Evolutionary conservation across 1,139 yeast genomes (phyloP), one percentile per base, ranked within the genome.

Genomic region (Candida sp.): DNA sequence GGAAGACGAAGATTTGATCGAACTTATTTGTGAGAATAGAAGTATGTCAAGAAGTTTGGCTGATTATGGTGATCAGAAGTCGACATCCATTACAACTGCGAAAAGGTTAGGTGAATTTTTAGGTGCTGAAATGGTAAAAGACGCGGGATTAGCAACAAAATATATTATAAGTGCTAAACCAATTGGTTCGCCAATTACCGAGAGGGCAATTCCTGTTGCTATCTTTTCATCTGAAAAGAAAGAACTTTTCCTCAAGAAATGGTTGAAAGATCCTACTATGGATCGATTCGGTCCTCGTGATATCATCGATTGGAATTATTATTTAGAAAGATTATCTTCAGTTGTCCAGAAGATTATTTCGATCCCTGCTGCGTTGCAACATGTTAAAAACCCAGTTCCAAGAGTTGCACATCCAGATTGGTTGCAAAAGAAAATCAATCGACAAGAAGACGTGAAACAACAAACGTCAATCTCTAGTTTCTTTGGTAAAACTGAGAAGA

Each of bases 101-200:
- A 81, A 77, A 53, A 77, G 99, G 52, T 72, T 95, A 41, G 97
- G 97, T 45, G 98, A 93, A 55, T 93, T 95, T 58, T 73, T 95
- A 52, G 99, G 99, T n/a, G 91, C 86, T 49, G 97, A 89, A 54
- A 93, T 93, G 97, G 95, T 90, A 7, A 90, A 89, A 55, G 98
- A 91, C 66, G 91, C 93, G 44, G 99, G 99, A 50, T 78, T 95
- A 49, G 97, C 96, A 2, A 93, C 97, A 65, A 90, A 90, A 60
- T 95, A 90, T 65, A 85, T 95, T 64, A 91, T 95, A 51, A 85
- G 97, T 50, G 81, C 84, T 38, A 82, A 81, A 52, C 99, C 99
- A 1, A 58, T 75, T 23, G 87, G 85, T 39, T 85, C 96, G 1
- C 97, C 99, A 0, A 95, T 93, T 25, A 89, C 99, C 0, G 99